A percentile compares a stretch with the other conserved stretches of the same genome.
phyloP scores from a whole-genome alignment of 2,329 filamentous ascomycete genomes.

The Westerdykella sp. region DNA sequence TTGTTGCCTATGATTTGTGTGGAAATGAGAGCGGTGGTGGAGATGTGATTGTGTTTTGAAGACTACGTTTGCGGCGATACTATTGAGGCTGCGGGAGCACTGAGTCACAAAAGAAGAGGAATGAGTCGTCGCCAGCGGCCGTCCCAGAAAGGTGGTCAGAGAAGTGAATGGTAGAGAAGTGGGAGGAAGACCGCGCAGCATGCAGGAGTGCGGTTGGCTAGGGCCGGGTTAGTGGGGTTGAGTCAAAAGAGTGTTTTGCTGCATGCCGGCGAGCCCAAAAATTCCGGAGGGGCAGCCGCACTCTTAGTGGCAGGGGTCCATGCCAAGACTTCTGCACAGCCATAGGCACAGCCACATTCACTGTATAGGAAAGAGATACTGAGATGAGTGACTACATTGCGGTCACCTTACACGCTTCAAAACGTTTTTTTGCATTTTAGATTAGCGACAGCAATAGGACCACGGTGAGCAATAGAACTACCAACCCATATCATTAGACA shows the following conservation, averaged over 20 bases:
- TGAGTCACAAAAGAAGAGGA: constrained; percentile 24
- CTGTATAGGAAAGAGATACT: too few relatives aligned
- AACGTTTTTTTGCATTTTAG: too few relatives aligned
- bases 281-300: constrained; percentile 20
- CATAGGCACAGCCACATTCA: too few relatives aligned
- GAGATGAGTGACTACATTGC: too few relatives aligned
- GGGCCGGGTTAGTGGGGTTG: constrained; percentile 11
- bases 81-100: constrained; percentile 1
- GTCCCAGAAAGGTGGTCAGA: constrained; percentile 15
- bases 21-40: background rate
- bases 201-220: constrained; percentile 17
- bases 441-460: too few relatives aligned
- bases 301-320: background rate
- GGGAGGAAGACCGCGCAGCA: constrained; percentile 18
- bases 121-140: constrained; percentile 31
- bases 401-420: too few relatives aligned
- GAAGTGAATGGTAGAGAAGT: constrained; percentile 21
- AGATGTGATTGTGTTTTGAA: constrained; percentile 5
- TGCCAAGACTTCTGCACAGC: background rate
- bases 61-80: constrained; percentile 4
- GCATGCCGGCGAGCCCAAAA: constrained; percentile 19
- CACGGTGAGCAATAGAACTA: too few relatives aligned
- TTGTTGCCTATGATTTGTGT: constrained; percentile 5
- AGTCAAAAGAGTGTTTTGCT: constrained; percentile 17
- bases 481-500: too few relatives aligned